phyloP scores from a whole-genome alignment of 176 grass and related monocot species.

The Carex cristatella region DNA sequence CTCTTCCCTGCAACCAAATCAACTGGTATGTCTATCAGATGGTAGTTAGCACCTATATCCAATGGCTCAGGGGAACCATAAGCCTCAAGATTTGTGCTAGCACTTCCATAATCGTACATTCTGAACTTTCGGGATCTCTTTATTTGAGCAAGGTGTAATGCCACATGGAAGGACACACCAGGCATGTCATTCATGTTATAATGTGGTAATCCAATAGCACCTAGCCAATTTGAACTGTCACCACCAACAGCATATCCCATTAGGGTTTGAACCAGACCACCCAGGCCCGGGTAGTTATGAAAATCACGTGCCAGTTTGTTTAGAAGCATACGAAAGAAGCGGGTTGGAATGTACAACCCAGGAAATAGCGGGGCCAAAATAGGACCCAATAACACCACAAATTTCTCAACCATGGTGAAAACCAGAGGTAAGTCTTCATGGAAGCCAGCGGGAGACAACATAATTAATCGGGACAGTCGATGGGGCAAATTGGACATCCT shows the following conservation, averaged over 20 bases:
- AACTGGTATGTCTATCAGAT: slow-evolving; percentile 69
- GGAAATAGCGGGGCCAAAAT: slow-evolving; percentile 74
- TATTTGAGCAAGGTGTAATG: slow-evolving; percentile 84
- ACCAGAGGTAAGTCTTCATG: slow-evolving; percentile 75
- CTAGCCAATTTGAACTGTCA: slow-evolving; percentile 96
- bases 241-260: slow-evolving; percentile 91
- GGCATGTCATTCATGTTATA: slow-evolving; percentile 99
- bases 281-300: slow-evolving; percentile 87
- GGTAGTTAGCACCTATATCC: slow-evolving; percentile 66
- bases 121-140: slow-evolving; percentile 68
- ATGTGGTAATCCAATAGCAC: slow-evolving; percentile 77
- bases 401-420: slow-evolving; percentile 65
- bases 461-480: slow-evolving; percentile 65
- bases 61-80: slow-evolving; percentile 78
- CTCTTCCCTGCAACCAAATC: slow-evolving; percentile 80
- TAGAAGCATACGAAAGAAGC: slow-evolving; percentile 96
- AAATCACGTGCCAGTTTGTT: slow-evolving; percentile 97
- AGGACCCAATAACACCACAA: slow-evolving; percentile 69
- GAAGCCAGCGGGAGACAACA: slow-evolving; percentile 92
- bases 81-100: slow-evolving; percentile 55
- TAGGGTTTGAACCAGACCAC: slow-evolving; percentile 91
- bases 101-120: slow-evolving; percentile 93
- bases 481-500: slow-evolving; percentile 61
- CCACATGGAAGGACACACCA: slow-evolving; percentile 85
- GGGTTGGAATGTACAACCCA: slow-evolving; percentile 89